Conservation (phyloP, 1,284 basidiomycete species). For the Cutaneotrichosporon dermatis region DNA sequence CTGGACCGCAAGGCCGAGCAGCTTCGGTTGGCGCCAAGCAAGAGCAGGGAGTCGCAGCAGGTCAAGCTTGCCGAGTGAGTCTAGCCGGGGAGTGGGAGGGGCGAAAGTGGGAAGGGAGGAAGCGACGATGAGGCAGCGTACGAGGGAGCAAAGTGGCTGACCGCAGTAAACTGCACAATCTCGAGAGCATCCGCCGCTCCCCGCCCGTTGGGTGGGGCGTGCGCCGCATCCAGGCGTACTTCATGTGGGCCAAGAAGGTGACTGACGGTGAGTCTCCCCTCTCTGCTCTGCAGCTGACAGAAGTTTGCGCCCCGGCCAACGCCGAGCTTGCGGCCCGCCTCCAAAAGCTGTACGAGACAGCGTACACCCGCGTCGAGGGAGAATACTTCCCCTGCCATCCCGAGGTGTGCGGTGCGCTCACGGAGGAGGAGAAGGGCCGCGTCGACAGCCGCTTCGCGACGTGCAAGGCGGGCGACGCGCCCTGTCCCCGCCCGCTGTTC, state of each 20-base stretch:
- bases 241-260: conserved; percentile 50
- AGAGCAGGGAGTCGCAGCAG: conserved; percentile 46
- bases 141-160: too few relatives aligned
- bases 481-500: conserved; percentile 39
- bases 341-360: conserved; percentile 44
- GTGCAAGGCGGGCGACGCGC: conserved; percentile 33
- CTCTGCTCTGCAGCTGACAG: background rate
- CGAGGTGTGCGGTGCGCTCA: conserved; percentile 37
- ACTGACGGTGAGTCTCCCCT: conserved; percentile 36
- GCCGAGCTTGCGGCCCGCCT: conserved; percentile 38
- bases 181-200: conserved; percentile 44
- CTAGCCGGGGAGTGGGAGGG: too few relatives aligned
- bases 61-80: conserved; percentile 49
- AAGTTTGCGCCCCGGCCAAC: conserved; percentile 42
- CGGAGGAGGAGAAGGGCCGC: conserved; percentile 40
- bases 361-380: conserved; percentile 40
- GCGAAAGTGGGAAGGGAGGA: too few relatives aligned
- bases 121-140: too few relatives aligned
- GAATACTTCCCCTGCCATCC: conserved; percentile 46
- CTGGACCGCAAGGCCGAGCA: conserved; percentile 46
- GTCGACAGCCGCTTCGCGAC: conserved; percentile 35
- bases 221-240: conserved; percentile 45
- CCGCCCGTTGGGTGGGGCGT: conserved; percentile 46
- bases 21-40: conserved; percentile 42
- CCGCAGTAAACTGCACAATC: conserved; percentile 48